Conservation (phyloP, 2,329 filamentous ascomycete species). For the Fusarium irregulare region DNA sequence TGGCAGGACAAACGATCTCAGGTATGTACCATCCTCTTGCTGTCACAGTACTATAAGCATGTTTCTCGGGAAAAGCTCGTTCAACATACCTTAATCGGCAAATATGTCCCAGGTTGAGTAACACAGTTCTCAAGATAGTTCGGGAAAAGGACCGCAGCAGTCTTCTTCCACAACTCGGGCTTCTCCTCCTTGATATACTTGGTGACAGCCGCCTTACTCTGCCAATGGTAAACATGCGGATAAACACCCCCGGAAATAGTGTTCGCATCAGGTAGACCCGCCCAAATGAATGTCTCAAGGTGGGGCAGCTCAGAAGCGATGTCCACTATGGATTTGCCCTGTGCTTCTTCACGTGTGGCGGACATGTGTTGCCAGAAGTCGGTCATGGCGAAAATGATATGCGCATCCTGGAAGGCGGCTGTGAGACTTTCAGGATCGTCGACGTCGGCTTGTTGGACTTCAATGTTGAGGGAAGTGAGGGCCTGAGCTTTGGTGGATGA, state of each 20-base stretch:
- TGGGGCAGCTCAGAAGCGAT: background rate
- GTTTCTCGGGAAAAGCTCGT: no score
- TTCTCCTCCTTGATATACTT: background rate
- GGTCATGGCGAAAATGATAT: slow-evolving; percentile 10
- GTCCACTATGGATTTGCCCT: slow-evolving; percentile 4
- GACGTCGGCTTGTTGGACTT: background rate
- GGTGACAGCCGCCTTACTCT: slow-evolving; percentile 1
- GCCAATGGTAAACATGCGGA: slow-evolving; percentile 3
- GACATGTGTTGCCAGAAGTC: slow-evolving; percentile 19
- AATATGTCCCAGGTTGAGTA: background rate
- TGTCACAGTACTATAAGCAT: no score
- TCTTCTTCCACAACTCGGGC: slow-evolving; percentile 11
- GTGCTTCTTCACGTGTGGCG: background rate
- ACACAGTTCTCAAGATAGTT: slow-evolving; percentile 14
- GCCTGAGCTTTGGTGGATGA: background rate
- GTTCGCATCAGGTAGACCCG: background rate
- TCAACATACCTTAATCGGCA: background rate
- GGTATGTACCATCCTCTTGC: slow-evolving; percentile 12
- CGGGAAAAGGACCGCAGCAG: background rate
- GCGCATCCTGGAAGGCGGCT: background rate
- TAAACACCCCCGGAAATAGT: background rate
- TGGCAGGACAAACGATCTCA: background rate
- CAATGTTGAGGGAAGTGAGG: background rate
- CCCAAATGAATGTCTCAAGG: background rate
- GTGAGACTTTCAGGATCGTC: background rate